Evolutionary conservation across 2,329 filamentous ascomycete species (phyloP), one percentile per base, ranked within the genome.

Genomic region (Juglanconis oblonga): DNA sequence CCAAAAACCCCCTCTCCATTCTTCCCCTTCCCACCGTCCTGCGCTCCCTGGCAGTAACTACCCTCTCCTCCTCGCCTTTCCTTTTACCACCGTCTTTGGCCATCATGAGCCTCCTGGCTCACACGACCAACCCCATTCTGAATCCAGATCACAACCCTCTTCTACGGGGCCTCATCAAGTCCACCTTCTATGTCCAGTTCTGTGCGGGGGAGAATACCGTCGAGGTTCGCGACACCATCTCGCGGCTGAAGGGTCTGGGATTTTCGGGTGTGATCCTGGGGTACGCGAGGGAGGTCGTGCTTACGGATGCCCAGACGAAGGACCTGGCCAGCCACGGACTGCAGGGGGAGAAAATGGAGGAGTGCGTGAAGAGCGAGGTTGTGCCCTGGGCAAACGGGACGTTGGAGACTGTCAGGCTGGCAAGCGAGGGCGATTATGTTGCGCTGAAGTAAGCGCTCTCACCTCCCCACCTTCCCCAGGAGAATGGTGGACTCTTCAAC

Each of bases 101-200:
- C 56, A 72, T 89, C 61, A 88, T 96, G 75, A 83, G 80, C 6
- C 72, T 82, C 29, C 82, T 96, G 66, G 89, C 92, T 10, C 81
- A 91, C 71, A 87, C 89, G 32, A 83, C 83, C 54, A 87, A 78
- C 59, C 77, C 83, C 1, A 57, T 92, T 0, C 79, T 95, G 59
- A 88, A 88, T 72, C 87, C 92, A 4, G 91, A 96, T 70, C 80
- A 77, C 55, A 97, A 96, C 70, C 85, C 85, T 0, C 51, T 94
- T 1, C 80, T 96, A 14, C 83, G 86, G 48, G 84, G 79, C 62
- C 70, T 92, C 47, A 79, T 97, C 53, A 92, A 92, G 72, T 84
- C 87, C 70, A 96, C 91, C 0, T 92, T 97, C 68, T 97, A 97
- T 72, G 86, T 87, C 31, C 93, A 97, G 69, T 97, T 96, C 74